Percentiles rank a stretch among this genome's conserved stretches.
Evolutionary conservation across 768 basidiomycete species (phyloP).

Genomic region (Suillus tomentosus): DNA sequence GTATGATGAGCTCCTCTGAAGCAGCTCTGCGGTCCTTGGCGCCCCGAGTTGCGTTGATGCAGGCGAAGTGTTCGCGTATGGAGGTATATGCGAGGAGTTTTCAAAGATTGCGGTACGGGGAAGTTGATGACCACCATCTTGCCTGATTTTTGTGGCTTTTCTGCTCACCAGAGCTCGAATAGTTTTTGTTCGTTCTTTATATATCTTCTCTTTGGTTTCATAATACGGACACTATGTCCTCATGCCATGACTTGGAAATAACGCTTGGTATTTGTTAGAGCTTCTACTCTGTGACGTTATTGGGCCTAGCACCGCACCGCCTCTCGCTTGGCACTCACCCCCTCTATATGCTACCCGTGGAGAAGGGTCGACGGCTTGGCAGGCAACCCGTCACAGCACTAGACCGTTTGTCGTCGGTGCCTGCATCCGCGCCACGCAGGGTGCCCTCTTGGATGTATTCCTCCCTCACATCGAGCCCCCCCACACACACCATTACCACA

Average conservation of each 20-base stretch:
- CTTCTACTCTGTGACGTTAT: not conserved
- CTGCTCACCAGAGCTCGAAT: not conserved
- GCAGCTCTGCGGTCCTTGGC: not conserved
- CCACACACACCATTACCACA: not conserved
- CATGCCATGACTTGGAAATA: not conserved
- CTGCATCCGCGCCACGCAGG: not conserved
- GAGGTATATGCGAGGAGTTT: conserved; percentile 1
- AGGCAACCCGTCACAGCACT: not conserved
- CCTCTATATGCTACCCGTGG: no score
- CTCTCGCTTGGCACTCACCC: not conserved
- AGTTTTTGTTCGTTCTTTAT: not conserved
- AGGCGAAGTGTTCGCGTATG: not conserved
- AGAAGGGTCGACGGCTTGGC: not conserved
- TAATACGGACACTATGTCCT: not conserved
- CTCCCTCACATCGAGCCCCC: not conserved
- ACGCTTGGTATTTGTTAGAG: not conserved
- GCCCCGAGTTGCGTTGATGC: not conserved
- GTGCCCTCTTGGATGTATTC: not conserved
- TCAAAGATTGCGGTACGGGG: conserved; percentile 1
- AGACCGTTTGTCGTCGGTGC: no score
- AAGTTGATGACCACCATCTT: not conserved
- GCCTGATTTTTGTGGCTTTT: not conserved
- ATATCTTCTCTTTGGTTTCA: not conserved
- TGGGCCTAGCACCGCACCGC: not conserved
- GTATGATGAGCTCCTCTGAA: not conserved